Conservation (phyloP, 257 asterid species). For the Craterostigma plantagineum region DNA sequence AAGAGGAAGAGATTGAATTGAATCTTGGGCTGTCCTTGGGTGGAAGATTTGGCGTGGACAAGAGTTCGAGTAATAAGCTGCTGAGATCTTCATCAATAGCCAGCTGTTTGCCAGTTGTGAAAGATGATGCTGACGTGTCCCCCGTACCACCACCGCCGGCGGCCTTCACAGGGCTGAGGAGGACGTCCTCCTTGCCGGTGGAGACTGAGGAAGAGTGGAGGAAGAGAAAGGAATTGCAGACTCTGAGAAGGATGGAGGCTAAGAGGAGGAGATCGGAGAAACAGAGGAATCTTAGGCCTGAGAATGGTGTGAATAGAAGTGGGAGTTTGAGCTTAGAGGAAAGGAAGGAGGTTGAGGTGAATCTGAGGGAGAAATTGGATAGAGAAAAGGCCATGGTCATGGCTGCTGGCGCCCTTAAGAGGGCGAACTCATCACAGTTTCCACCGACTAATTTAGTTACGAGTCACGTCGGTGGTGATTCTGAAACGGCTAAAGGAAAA, state of each 20-base stretch:
- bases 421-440: conserved; percentile 19
- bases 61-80: conserved; percentile 22
- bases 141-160: conserved; percentile 19
- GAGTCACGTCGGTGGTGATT: conserved; percentile 19
- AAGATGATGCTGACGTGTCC: conserved; percentile 31
- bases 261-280: conserved; percentile 82
- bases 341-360: conserved; percentile 43
- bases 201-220: conserved; percentile 93
- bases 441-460: conserved; percentile 16
- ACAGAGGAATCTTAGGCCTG: conserved; percentile 38
- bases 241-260: conserved; percentile 84
- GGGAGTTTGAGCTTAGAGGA: conserved; percentile 31
- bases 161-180: conserved; percentile 24
- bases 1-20: conserved; percentile 27
- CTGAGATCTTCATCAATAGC: conserved; percentile 52
- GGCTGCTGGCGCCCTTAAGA: conserved; percentile 19
- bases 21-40: conserved; percentile 62
- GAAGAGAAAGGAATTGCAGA: conserved; percentile 82
- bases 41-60: conserved; percentile 57
- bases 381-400: conserved; percentile 37
- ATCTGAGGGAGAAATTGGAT: conserved; percentile 38
- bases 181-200: conserved; percentile 77
- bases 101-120: conserved; percentile 42
- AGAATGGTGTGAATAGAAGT: conserved; percentile 15
- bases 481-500: conserved; percentile 31